phyloP scores from a whole-genome alignment of 768 basidiomycete species.

The Macrolepiota fuliginosa region DNA sequence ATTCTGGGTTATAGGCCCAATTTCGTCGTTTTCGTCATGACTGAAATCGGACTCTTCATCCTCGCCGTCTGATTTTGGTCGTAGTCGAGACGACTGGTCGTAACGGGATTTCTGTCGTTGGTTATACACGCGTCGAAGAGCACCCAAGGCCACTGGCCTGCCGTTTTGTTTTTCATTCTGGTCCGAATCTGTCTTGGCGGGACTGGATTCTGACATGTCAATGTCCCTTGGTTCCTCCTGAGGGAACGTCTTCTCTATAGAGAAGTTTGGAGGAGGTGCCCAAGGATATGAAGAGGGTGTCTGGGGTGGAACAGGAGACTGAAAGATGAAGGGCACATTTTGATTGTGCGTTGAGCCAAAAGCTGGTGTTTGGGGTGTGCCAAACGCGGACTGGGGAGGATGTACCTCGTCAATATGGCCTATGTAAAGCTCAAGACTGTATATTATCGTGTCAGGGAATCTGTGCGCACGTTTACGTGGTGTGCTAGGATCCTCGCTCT shows the following conservation, averaged over 20 bases:
- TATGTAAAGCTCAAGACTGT: slow-evolving; percentile 17
- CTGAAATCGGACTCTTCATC: slow-evolving; percentile 45
- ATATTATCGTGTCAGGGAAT: not conserved
- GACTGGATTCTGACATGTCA: slow-evolving; percentile 74
- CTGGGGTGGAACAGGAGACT: slow-evolving; percentile 33
- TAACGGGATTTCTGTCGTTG: slow-evolving; percentile 50
- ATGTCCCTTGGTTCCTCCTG: slow-evolving; percentile 58
- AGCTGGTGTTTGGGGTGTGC: slow-evolving; percentile 38
- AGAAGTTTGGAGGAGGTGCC: slow-evolving; percentile 62
- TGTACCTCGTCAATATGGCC: slow-evolving; percentile 41
- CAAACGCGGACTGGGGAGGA: slow-evolving; percentile 39
- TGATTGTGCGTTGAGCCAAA: slow-evolving; percentile 57
- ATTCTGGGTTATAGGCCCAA: slow-evolving; percentile 43
- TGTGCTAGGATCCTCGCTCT: slow-evolving; percentile 44
- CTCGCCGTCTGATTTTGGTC: slow-evolving; percentile 29
- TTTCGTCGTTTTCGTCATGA: slow-evolving; percentile 40
- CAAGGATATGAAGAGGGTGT: slow-evolving; percentile 58
- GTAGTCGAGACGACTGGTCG: slow-evolving; percentile 20
- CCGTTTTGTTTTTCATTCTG: slow-evolving; percentile 35
- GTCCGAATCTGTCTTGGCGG: slow-evolving; percentile 35
- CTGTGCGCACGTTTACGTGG: slow-evolving; percentile 64
- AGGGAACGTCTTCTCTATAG: slow-evolving; percentile 59
- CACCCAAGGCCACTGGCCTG: slow-evolving; percentile 59
- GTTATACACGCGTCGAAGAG: slow-evolving; percentile 61
- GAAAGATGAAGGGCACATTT: slow-evolving; percentile 74